phyloP scores from a whole-genome alignment of 768 basidiomycete genomes.

The Lactarius trivialis region DNA sequence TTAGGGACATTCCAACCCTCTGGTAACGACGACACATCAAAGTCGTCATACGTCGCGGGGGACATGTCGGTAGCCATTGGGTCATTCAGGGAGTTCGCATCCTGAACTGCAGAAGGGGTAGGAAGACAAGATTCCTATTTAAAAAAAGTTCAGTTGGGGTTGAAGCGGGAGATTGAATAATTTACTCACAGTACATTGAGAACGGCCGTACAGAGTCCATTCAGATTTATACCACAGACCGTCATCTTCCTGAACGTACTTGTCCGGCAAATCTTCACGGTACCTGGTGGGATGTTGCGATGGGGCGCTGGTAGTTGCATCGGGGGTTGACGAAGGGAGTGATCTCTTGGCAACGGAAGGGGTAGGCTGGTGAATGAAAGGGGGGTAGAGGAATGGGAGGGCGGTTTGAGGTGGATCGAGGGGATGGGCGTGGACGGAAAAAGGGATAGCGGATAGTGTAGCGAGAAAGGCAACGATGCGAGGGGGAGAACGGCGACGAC shows the following conservation, averaged over 20 bases:
- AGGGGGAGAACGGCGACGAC: slow-evolving; percentile 1
- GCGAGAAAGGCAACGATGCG: slow-evolving; percentile 10
- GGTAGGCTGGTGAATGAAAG: slow-evolving; percentile 28
- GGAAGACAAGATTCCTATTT: neutral
- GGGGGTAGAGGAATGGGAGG: slow-evolving; percentile 26
- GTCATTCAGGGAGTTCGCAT: neutral
- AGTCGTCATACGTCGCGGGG: slow-evolving; percentile 11
- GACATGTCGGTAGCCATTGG: slow-evolving; percentile 17
- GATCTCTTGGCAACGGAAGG: slow-evolving; percentile 2
- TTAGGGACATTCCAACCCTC: slow-evolving; percentile 23
- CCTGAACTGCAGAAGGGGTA: neutral
- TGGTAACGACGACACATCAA: slow-evolving; percentile 24
- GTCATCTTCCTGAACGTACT: slow-evolving; percentile 23
- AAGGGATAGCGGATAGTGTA: neutral
- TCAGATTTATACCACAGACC: slow-evolving; percentile 24
- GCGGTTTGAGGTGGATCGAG: slow-evolving; percentile 5
- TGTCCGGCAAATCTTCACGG: slow-evolving; percentile 17
- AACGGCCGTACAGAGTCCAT: slow-evolving; percentile 69
- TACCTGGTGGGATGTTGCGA: neutral
- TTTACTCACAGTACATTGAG: slow-evolving; percentile 48
- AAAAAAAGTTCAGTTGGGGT: slow-evolving; percentile 23
- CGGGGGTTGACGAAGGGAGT: neutral
- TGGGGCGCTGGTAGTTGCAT: neutral
- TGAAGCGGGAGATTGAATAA: neutral
- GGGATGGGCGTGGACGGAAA: slow-evolving; percentile 1